Conservation (phyloP, 257 asterid genomes). For the Solanum paucissectum region DNA sequence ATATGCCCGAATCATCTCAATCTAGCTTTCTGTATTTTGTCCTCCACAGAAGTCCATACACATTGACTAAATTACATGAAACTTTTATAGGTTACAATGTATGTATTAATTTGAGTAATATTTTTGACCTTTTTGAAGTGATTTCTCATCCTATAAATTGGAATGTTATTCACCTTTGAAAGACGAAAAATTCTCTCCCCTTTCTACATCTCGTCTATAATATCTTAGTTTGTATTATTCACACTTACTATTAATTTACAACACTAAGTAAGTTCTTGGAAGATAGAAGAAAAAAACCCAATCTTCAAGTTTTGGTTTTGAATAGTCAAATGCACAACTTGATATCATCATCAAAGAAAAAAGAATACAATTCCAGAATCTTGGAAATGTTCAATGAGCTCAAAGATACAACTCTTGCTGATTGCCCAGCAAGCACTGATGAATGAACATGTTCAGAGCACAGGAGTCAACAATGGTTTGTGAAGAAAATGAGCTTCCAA, state of each 20-base stretch:
- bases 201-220: background rate
- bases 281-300: background rate
- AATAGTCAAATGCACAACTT: background rate
- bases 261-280: background rate
- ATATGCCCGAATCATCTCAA: background rate
- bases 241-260: background rate
- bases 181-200: background rate
- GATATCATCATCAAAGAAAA: background rate
- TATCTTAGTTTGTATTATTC: background rate
- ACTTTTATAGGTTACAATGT: background rate
- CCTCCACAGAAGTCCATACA: background rate
- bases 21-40: background rate
- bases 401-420: background rate
- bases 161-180: background rate
- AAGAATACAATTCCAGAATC: background rate
- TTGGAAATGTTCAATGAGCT: background rate
- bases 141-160: background rate
- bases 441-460: constrained; percentile 21
- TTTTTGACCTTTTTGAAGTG: background rate
- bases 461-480: constrained; percentile 60
- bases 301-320: background rate
- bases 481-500: constrained; percentile 57
- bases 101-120: background rate
- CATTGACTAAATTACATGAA: background rate
- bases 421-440: background rate